Evolutionary conservation across 2,329 filamentous ascomycete genomes (phyloP), one percentile per base, ranked within the genome.

Genomic region (Sporothrix pallida): DNA sequence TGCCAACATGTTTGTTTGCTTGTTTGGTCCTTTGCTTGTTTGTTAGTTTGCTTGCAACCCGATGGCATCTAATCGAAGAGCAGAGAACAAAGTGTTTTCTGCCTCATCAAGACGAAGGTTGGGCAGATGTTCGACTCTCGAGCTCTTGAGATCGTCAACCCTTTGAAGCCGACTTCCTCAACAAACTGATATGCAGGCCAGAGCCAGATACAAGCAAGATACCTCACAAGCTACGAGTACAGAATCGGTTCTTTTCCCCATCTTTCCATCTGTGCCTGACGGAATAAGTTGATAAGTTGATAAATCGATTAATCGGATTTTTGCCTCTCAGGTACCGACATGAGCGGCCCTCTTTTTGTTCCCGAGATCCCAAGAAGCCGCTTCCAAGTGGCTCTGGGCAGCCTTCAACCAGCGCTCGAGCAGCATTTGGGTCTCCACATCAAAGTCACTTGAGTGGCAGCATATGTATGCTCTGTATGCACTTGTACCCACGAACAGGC

Each of bases 381-480:
- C 31, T 37, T 37, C 4, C 31, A 5, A 37, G 31, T 37, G 31
- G 31, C 7, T 37, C 31, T 37, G 31, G 7, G 31, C 31, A 37
- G 31, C 4, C 4, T 37, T 37, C 31, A 7, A 37, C 31, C 31
- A 37, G 31, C 31, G 31, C 7, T 37, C 31, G 31, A 37, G 31
- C 31, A 50, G 9, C 42, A 48, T n/a, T 31, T 3, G 15, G 31
- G 50, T 60, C 72, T 46, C 68, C 54, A 62, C 70, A 46, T 31
- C 6, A 4, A 46, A 62, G 74, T 74, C 75, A 75, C 56, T 74
- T 74, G 75, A 75, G 75, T 71, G 31, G 44, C 52, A 52, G 31
- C 71, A 72, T 62, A 74, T 75, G 74, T 73, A 74, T 71, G 71
- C 52, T 62, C 73, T 75, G 74, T 73, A 74, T 71, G 71, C 52